A percentile compares a stretch with the other conserved stretches of the same genome.
Evolutionary conservation across 2,329 filamentous ascomycete species (phyloP).

Genomic region (Fulvia fulva): DNA sequence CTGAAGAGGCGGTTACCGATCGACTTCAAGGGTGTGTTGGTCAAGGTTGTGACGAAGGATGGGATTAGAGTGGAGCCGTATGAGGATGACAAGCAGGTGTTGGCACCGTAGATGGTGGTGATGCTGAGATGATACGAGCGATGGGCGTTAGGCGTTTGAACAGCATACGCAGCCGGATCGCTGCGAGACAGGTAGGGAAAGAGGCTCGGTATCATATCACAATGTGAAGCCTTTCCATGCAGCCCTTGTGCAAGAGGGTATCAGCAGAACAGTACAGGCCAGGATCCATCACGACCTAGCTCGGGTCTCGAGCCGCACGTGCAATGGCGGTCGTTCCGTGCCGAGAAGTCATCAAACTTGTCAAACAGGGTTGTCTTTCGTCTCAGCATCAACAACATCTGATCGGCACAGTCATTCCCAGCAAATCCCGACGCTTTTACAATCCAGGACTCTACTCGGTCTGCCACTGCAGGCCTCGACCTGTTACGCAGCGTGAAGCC

Average conservation of each 20-base stretch:
- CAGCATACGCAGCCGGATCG: slow-evolving; percentile 9
- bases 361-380: background rate
- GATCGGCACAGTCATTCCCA: too few species aligned
- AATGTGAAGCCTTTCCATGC: background rate
- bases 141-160: slow-evolving; percentile 21
- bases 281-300: background rate
- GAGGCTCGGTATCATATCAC: slow-evolving; percentile 6
- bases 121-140: slow-evolving; percentile 10
- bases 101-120: slow-evolving; percentile 24
- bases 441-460: too few species aligned
- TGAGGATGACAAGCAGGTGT: slow-evolving; percentile 55
- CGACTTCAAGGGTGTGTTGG: slow-evolving; percentile 88
- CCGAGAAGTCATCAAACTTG: background rate
- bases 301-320: background rate
- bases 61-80: slow-evolving; percentile 82
- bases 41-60: slow-evolving; percentile 94
- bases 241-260: background rate
- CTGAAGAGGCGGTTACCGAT: slow-evolving; percentile 94
- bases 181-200: background rate
- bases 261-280: background rate
- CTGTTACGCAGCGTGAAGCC: too few species aligned
- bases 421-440: too few species aligned
- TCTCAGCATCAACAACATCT: too few species aligned
- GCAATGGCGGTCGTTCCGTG: background rate
- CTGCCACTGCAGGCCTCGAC: too few species aligned